A percentile compares a stretch with the other conserved stretches of the same genome.
Conservation (phyloP, 192 early-diverging fungal species). For the Phycomyces blakesleeanus region DNA sequence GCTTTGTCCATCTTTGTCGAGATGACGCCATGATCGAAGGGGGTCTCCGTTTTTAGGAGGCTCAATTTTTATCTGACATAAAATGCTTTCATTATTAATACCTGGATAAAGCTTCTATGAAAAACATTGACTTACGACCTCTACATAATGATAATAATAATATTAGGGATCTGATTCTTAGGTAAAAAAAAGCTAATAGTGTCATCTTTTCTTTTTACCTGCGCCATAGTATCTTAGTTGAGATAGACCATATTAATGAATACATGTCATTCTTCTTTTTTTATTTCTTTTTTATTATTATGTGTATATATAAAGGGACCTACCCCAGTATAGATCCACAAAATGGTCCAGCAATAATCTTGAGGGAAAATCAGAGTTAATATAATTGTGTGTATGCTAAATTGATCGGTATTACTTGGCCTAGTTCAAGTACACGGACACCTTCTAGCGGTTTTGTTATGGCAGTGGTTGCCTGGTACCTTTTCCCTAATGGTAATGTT, state of each 20-base stretch:
- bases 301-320: background rate
- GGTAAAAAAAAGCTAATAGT: background rate
- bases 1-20: conserved; percentile 42
- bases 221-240: conserved; percentile 35
- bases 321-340: conserved; percentile 49
- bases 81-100: background rate
- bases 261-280: no score
- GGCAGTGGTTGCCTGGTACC: background rate
- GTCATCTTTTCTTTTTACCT: conserved; percentile 15
- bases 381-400: background rate
- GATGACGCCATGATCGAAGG: conserved; percentile 40
- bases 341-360: conserved; percentile 50
- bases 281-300: no score
- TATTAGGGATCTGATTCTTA: no score
- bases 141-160: conserved; percentile 16
- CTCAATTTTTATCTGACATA: conserved; percentile 42
- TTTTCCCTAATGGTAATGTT: background rate
- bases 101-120: background rate
- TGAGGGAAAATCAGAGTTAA: background rate
- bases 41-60: conserved; percentile 44
- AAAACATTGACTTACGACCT: conserved; percentile 36
- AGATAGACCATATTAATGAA: no score
- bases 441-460: conserved; percentile 37
- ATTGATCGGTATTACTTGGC: conserved; percentile 32
- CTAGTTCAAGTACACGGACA: conserved; percentile 38